Percentiles rank a stretch among this genome's conserved stretches.
Conservation (phyloP, 2,329 filamentous ascomycete species). For the Hyphodiscus sp. region DNA sequence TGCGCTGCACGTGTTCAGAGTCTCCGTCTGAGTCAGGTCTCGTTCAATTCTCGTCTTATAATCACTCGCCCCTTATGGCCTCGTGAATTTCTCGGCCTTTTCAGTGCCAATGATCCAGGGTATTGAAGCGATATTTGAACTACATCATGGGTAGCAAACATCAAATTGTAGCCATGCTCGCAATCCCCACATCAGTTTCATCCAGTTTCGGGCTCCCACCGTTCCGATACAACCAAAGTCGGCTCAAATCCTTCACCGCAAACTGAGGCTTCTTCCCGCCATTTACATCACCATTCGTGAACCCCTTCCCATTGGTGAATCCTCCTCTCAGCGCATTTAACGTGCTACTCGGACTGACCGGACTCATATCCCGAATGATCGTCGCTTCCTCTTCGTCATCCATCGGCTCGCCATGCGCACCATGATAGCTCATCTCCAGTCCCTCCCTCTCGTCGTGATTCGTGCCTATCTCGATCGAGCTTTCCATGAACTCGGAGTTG, state of each 20-base stretch:
- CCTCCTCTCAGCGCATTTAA: constrained; percentile 5
- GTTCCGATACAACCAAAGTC: constrained; percentile 58
- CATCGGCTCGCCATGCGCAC: constrained; percentile 7
- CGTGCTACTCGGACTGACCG: constrained; percentile 7
- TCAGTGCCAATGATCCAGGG: too few relatives aligned
- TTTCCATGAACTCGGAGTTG: constrained; percentile 20
- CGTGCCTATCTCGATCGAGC: constrained; percentile 4
- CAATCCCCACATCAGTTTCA: constrained; percentile 14
- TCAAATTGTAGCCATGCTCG: constrained; percentile 1
- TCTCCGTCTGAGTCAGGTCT: too few relatives aligned
- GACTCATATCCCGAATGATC: constrained; percentile 21
- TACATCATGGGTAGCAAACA: too few relatives aligned
- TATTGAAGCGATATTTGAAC: too few relatives aligned
- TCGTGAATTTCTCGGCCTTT: too few relatives aligned
- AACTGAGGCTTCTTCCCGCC: constrained; percentile 25
- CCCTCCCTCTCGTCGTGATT: constrained; percentile 9
- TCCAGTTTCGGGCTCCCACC: constrained; percentile 41
- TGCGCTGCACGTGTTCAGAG: too few relatives aligned
- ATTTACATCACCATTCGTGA: constrained; percentile 1
- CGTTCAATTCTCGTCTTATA: too few relatives aligned
- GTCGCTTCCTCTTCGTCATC: constrained; percentile 15
- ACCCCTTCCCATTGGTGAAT: constrained; percentile 4
- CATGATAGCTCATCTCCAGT: background rate
- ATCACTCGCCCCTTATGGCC: too few relatives aligned
- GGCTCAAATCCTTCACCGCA: constrained; percentile 53